Evolutionary conservation across 176 grass and related monocot genomes (phyloP).

Genomic region (maize (Zea mays)): Zm-B73-REFERENCE-NAM-5.0 NC_050097.1:204121501-204122000

Average conservation of each 20-base stretch:
- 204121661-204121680: not conserved
- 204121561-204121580: conserved; percentile 59
- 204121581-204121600: conserved; percentile 51
- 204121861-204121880: conserved; percentile 91
- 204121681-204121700: not conserved
- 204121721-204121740: no score
- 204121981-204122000: conserved; percentile 94
- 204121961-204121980: conserved; percentile 41
- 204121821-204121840: conserved; percentile 41
- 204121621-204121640: not conserved
- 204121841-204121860: conserved; percentile 70
- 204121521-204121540: conserved; percentile 91
- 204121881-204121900: conserved; percentile 58
- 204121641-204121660: not conserved
- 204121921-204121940: not conserved
- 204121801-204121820: conserved; percentile 97
- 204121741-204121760: not conserved
- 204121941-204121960: conserved; percentile 29
- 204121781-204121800: conserved; percentile 25
- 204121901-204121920: not conserved
- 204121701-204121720: not conserved
- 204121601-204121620: not conserved
- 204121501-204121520: conserved; percentile 86
- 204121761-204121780: conserved; percentile 15
- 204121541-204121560: conserved; percentile 72